Conservation (phyloP, 2,329 filamentous ascomycete species). For the Myotisia sp. region DNA sequence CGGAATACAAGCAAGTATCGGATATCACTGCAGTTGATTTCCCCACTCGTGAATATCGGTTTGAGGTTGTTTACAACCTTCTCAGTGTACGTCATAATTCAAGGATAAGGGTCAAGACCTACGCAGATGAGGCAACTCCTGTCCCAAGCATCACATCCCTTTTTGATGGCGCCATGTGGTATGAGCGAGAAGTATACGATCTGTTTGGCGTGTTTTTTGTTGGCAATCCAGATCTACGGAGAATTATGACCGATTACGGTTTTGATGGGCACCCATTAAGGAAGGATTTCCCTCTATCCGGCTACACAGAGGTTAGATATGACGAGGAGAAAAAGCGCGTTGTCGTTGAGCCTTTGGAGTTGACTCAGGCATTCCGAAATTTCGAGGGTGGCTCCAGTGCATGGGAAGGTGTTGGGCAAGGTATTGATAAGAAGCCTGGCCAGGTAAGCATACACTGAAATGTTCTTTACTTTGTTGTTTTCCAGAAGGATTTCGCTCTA, state of each 20-base stretch:
- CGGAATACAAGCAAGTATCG: conserved; percentile 87
- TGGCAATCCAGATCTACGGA: conserved; percentile 83
- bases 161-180: conserved; percentile 96
- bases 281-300: conserved; percentile 95
- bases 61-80: conserved; percentile 96
- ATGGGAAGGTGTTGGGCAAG: conserved; percentile 57
- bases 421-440: conserved; percentile 66
- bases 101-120: conserved; percentile 94
- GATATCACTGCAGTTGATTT: conserved; percentile 93
- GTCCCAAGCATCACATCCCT: conserved; percentile 76
- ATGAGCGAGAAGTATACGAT: conserved; percentile 95
- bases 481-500: not conserved
- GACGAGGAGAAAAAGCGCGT: conserved; percentile 99
- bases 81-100: conserved; percentile 93
- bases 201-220: conserved; percentile 95
- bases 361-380: conserved; percentile 97
- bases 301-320: conserved; percentile 94
- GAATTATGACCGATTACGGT: conserved; percentile 99
- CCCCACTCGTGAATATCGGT: conserved; percentile 85
- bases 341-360: conserved; percentile 89
- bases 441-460: conserved; percentile 32
- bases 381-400: conserved; percentile 75
- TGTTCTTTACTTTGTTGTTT: not conserved
- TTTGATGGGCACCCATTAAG: conserved; percentile 95
- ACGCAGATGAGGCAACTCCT: conserved; percentile 87